Percentiles rank a stretch among this genome's conserved stretches.
phyloP scores from a whole-genome alignment of 2,329 filamentous ascomycete genomes.

The Trichoderma guizhouense region DNA sequence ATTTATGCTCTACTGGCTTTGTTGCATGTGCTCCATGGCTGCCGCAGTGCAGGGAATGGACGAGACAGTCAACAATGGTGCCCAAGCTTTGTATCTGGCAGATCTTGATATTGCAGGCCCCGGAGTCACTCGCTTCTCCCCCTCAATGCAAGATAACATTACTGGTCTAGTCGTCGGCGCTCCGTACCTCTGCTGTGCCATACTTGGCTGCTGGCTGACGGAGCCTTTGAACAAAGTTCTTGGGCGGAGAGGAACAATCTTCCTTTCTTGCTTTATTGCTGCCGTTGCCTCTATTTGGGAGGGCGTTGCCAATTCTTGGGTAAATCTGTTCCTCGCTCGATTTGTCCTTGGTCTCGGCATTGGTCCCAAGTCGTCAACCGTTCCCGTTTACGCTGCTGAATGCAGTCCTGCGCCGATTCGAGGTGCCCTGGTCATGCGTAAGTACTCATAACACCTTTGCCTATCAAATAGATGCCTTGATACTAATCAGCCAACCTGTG shows the following conservation, averaged over 20 bases:
- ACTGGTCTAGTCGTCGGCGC: slow-evolving; percentile 25
- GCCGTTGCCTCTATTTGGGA: slow-evolving; percentile 22
- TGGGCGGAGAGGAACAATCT: slow-evolving; percentile 22
- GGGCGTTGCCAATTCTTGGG: slow-evolving; percentile 46
- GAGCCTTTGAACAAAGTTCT: slow-evolving; percentile 20
- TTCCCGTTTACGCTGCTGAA: slow-evolving; percentile 72
- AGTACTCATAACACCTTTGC: neutral
- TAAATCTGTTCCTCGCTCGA: slow-evolving; percentile 59
- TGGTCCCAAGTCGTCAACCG: slow-evolving; percentile 60
- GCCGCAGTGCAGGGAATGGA: slow-evolving; percentile 62
- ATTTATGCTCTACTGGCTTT: slow-evolving; percentile 41
- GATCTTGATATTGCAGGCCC: slow-evolving; percentile 66
- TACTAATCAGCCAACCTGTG: neutral
- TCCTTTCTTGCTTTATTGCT: slow-evolving; percentile 21
- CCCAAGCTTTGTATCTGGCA: slow-evolving; percentile 55
- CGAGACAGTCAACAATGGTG: slow-evolving; percentile 60
- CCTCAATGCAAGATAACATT: slow-evolving; percentile 32
- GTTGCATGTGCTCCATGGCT: slow-evolving; percentile 53
- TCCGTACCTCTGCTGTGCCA: slow-evolving; percentile 21
- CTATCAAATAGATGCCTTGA: neutral
- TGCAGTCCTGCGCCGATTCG: slow-evolving; percentile 63
- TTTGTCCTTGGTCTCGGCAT: slow-evolving; percentile 67
- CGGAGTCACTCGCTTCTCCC: slow-evolving; percentile 57
- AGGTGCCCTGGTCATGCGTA: slow-evolving; percentile 68
- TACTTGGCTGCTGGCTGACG: slow-evolving; percentile 35